Evolutionary conservation across 2,329 filamentous ascomycete genomes (phyloP).

Genomic region (Alternaria angustiovoidea): DNA sequence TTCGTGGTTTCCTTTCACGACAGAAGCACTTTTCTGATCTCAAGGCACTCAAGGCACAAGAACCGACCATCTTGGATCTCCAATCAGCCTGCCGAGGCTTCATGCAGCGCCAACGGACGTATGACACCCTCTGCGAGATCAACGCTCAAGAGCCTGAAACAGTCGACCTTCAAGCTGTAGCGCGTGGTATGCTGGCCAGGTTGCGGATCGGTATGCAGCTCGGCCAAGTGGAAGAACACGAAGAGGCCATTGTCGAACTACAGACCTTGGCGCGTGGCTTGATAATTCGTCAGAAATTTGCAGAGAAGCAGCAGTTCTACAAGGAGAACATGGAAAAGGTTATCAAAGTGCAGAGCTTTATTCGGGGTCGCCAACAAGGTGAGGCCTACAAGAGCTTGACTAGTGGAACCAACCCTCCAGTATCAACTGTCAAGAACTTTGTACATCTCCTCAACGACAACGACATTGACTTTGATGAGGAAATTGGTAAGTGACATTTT

Average conservation of each 20-base stretch:
- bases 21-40: constrained; percentile 56
- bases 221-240: constrained; percentile 80
- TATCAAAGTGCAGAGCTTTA: constrained; percentile 97
- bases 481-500: constrained; percentile 65
- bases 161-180: constrained; percentile 74
- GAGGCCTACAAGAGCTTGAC: constrained; percentile 98
- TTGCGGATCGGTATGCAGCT: constrained; percentile 77
- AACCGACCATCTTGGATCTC: constrained; percentile 65
- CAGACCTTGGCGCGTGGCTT: constrained; percentile 78
- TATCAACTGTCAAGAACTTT: constrained; percentile 97
- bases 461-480: constrained; percentile 98
- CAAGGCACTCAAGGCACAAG: constrained; percentile 65
- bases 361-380: constrained; percentile 92
- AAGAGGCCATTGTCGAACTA: constrained; percentile 76
- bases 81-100: constrained; percentile 75
- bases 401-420: constrained; percentile 93
- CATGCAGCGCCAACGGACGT: constrained; percentile 67
- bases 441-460: constrained; percentile 97
- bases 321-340: constrained; percentile 98
- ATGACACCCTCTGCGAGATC: constrained; percentile 73
- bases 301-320: constrained; percentile 87
- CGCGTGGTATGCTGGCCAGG: constrained; percentile 81
- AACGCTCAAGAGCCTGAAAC: constrained; percentile 72
- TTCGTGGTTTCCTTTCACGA: constrained; percentile 58
- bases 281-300: constrained; percentile 76